These are phyloP conservation scores for Podaxis sp. DNA, from an alignment of 768 basidiomycete species.

Conservation along the genomic window DNA sequence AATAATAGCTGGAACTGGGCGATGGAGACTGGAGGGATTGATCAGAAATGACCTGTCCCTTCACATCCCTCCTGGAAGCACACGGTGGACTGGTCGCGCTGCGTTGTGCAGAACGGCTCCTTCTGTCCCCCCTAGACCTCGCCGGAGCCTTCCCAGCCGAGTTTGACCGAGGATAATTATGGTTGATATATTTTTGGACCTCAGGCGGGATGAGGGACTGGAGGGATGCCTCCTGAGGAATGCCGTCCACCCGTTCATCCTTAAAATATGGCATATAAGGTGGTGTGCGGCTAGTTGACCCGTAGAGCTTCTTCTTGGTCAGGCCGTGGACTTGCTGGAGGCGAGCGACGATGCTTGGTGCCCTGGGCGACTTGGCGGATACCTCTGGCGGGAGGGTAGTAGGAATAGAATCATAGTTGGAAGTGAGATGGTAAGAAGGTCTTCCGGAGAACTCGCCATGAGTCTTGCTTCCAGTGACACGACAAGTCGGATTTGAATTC, in stretches of 20 bases:
- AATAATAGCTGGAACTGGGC: background rate
- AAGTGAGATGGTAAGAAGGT: background rate
- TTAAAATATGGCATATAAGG: conserved; percentile 47
- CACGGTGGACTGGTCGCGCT: conserved; percentile 1
- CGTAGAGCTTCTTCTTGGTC: conserved; percentile 66
- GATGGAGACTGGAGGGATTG: background rate
- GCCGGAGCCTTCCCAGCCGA: conserved; percentile 1
- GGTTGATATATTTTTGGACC: conserved; percentile 7
- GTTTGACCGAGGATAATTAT: conserved; percentile 7
- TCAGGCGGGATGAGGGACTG: conserved; percentile 25
- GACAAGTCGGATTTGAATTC: conserved; percentile 2
- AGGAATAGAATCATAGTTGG: background rate
- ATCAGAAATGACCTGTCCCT: background rate
- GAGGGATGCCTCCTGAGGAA: conserved; percentile 19
- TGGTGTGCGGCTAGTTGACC: conserved; percentile 33
- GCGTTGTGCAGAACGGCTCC: background rate
- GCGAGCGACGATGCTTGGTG: conserved; percentile 53
- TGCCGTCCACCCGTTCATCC: conserved; percentile 36
- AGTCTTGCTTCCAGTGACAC: background rate
- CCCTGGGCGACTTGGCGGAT: conserved; percentile 14
- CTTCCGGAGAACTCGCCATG: background rate
- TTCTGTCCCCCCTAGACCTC: conserved; percentile 2
- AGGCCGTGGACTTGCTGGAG: conserved; percentile 66
- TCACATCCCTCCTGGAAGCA: background rate
- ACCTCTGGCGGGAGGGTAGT: background rate